These are phyloP conservation scores for Claviceps pazoutovae DNA, from an alignment of 2,329 filamentous ascomycete genomes.

Conservation along the genomic window DNA sequence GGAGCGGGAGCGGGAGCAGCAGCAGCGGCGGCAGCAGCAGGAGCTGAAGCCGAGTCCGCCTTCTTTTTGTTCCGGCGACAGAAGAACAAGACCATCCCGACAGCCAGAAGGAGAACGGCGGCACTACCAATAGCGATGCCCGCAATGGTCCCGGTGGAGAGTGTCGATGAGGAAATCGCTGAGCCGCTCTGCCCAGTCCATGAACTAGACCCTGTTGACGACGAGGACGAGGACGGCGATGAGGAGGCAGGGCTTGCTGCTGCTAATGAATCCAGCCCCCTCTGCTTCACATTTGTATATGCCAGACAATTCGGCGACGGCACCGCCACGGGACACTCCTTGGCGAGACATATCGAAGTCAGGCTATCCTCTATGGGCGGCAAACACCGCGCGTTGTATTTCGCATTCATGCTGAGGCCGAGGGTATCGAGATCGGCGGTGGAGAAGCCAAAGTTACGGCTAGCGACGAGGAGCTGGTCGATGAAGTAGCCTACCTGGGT, in stretches of 20 bases:
- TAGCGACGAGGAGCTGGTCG: conserved; percentile 14
- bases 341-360: conserved; percentile 15
- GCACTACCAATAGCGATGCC: conserved; percentile 14
- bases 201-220: background rate
- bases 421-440: conserved; percentile 13
- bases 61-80: conserved; percentile 5
- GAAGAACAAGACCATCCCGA: conserved; percentile 9
- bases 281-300: conserved; percentile 12
- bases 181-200: background rate
- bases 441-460: conserved; percentile 15
- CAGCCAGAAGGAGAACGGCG: conserved; percentile 10
- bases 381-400: conserved; percentile 16
- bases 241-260: background rate
- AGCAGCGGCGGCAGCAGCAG: background rate
- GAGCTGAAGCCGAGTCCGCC: conserved; percentile 1
- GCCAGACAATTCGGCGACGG: conserved; percentile 14
- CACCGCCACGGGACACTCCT: conserved; percentile 14
- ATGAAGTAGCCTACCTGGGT: conserved; percentile 18
- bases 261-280: conserved; percentile 6
- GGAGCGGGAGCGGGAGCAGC: background rate
- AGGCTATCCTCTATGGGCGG: conserved; percentile 12
- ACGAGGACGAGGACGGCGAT: background rate
- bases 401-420: conserved; percentile 11
- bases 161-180: background rate
- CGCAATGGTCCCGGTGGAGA: conserved; percentile 11